phyloP scores from a whole-genome alignment of 1,284 basidiomycete species.

The Ustilago xerochloae region DNA sequence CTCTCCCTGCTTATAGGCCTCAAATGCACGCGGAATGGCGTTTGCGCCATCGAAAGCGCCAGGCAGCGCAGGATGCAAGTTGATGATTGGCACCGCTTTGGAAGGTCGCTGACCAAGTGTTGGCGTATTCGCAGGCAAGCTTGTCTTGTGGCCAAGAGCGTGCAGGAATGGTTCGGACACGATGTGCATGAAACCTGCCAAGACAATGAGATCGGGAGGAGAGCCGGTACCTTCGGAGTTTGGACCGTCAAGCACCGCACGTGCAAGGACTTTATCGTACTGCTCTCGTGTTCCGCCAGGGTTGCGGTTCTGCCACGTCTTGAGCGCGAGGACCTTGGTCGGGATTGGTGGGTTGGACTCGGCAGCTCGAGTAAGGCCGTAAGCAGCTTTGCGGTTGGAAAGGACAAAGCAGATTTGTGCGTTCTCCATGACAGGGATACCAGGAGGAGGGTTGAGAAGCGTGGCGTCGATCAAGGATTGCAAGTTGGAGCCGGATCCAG shows the following conservation, averaged over 20 bases:
- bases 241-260: constrained; percentile 73
- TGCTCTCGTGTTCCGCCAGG: constrained; percentile 78
- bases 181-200: constrained; percentile 99
- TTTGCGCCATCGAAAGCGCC: constrained; percentile 92
- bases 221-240: constrained; percentile 25
- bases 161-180: constrained; percentile 73
- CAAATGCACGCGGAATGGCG: constrained; percentile 88
- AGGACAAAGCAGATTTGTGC: constrained; percentile 83
- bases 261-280: constrained; percentile 87
- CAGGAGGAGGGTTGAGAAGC: constrained; percentile 73
- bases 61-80: constrained; percentile 94
- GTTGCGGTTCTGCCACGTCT: constrained; percentile 82
- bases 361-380: constrained; percentile 86
- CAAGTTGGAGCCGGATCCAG: constrained; percentile 79
- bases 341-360: constrained; percentile 77
- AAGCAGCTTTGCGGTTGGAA: constrained; percentile 91
- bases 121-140: constrained; percentile 35
- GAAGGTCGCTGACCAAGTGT: constrained; percentile 39
- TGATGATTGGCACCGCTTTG: constrained; percentile 84
- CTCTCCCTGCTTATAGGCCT: constrained; percentile 81
- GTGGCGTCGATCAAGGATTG: constrained; percentile 93
- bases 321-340: constrained; percentile 84
- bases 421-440: constrained; percentile 65
- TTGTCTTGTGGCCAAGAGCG: constrained; percentile 57
- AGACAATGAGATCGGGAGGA: constrained; percentile 84